Evolutionary conservation across 495 filamentous ascomycete species (phyloP).

Genomic region (Aspergillus taichungensis): DNA sequence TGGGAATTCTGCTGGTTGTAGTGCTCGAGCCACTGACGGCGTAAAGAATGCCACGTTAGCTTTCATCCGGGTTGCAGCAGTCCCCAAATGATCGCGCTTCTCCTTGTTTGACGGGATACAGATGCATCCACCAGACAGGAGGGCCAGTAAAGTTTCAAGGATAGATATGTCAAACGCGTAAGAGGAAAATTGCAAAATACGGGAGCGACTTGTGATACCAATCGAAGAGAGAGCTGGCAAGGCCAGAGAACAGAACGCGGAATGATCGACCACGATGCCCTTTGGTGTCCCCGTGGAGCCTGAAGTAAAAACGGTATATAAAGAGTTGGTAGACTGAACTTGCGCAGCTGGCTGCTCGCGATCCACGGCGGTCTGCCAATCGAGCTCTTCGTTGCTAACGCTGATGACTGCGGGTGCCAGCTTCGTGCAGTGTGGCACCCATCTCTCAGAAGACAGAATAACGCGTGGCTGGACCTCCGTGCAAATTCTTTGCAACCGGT

Average conservation of each 20-base stretch:
- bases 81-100: constrained; percentile 11
- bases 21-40: neutral
- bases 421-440: too few relatives aligned
- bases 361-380: too few relatives aligned
- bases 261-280: constrained; percentile 19
- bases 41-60: constrained; percentile 7
- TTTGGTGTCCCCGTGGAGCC: constrained; percentile 41
- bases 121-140: constrained; percentile 4
- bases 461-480: too few relatives aligned
- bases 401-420: too few relatives aligned
- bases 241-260: constrained; percentile 22
- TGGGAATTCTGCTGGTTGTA: too few relatives aligned
- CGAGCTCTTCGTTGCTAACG: too few relatives aligned
- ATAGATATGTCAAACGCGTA: constrained; percentile 9
- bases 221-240: constrained; percentile 10
- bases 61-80: constrained; percentile 4
- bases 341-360: too few relatives aligned
- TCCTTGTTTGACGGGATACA: constrained; percentile 9
- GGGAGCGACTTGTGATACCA: neutral
- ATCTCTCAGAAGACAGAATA: too few relatives aligned
- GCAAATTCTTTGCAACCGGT: too few relatives aligned
- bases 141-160: neutral
- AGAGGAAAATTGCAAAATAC: constrained; percentile 9
- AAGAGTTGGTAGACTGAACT: too few relatives aligned
- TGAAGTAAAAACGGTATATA: constrained; percentile 14